Percentiles rank a stretch among this genome's conserved stretches.
phyloP scores from a whole-genome alignment of 495 filamentous ascomycete genomes.

The Jackrogersella minutella region DNA sequence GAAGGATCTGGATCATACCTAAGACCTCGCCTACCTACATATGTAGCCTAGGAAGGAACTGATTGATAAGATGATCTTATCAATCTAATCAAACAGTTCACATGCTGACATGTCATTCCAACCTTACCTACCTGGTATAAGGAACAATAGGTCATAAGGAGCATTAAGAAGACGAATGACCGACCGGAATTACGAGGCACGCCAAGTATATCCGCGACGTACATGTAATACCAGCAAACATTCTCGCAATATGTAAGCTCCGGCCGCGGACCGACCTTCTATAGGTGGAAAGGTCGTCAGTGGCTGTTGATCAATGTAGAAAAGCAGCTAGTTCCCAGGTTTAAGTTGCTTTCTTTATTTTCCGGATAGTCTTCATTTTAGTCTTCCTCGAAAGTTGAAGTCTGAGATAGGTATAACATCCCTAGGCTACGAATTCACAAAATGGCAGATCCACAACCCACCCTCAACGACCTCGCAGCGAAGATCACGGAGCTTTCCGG shows the following conservation, averaged over 20 bases:
- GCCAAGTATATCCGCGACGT: background rate
- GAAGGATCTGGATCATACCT: background rate
- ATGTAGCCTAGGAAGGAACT: background rate
- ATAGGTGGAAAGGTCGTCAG: background rate
- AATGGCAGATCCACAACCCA: slow-evolving; percentile 40
- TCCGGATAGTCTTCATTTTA: background rate
- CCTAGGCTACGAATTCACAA: slow-evolving; percentile 5
- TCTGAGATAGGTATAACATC: background rate
- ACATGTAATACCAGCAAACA: background rate
- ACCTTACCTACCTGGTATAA: background rate
- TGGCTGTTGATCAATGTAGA: background rate
- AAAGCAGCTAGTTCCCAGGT: slow-evolving; percentile 1
- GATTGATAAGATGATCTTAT: slow-evolving; percentile 34
- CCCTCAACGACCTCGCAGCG: slow-evolving; percentile 35
- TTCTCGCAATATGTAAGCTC: background rate
- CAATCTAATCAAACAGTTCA: slow-evolving; percentile 32
- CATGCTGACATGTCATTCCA: slow-evolving; percentile 6
- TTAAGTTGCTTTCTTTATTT: background rate
- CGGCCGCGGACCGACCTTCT: slow-evolving; percentile 19
- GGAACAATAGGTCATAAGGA: slow-evolving; percentile 1
- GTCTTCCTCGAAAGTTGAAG: background rate
- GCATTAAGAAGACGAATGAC: too few species aligned
- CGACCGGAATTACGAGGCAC: slow-evolving; percentile 13
- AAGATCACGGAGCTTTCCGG: slow-evolving; percentile 42
- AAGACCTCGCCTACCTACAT: too few species aligned